These are phyloP conservation scores for Macadamia tetraphylla DNA, from an alignment of 164 flowering plant species.

Conservation along the genomic window DNA sequence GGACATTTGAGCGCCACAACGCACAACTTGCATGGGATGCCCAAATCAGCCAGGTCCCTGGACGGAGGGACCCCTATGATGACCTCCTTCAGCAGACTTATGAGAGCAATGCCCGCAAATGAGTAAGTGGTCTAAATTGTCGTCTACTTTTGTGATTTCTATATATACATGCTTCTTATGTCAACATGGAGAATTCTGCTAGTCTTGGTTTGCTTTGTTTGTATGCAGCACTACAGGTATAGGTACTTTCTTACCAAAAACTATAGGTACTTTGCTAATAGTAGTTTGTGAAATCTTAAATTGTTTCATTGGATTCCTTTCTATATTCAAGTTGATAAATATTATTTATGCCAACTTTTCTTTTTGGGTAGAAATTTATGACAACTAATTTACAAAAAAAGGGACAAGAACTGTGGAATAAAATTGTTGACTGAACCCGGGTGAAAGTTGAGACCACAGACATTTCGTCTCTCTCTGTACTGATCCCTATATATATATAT, in stretches of 20 bases:
- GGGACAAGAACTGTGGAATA: no score
- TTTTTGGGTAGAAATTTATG: no score
- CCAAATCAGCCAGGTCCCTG: slow-evolving; percentile 76
- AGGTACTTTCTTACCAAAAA: background rate
- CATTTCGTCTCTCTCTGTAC: no score
- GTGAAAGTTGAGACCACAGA: no score
- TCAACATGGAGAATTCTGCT: background rate
- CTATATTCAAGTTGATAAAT: no score
- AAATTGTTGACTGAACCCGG: no score
- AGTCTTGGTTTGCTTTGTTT: background rate
- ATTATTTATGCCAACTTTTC: no score
- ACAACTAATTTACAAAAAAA: no score
- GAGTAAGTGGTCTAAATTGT: slow-evolving; percentile 3
- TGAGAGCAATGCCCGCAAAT: slow-evolving; percentile 7
- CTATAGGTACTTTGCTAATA: background rate
- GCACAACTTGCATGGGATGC: slow-evolving; percentile 77
- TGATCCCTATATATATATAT: no score
- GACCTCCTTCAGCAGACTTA: slow-evolving; percentile 46
- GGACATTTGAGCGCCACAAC: slow-evolving; percentile 95
- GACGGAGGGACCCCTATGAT: slow-evolving; percentile 87
- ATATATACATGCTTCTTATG: background rate
- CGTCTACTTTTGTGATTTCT: background rate
- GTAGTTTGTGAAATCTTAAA: background rate
- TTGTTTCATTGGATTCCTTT: no score
- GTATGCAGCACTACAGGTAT: background rate